These are phyloP conservation scores for Magnusiomyces sp. DNA, from an alignment of 1,139 yeast species.

Conservation along the genomic window DNA sequence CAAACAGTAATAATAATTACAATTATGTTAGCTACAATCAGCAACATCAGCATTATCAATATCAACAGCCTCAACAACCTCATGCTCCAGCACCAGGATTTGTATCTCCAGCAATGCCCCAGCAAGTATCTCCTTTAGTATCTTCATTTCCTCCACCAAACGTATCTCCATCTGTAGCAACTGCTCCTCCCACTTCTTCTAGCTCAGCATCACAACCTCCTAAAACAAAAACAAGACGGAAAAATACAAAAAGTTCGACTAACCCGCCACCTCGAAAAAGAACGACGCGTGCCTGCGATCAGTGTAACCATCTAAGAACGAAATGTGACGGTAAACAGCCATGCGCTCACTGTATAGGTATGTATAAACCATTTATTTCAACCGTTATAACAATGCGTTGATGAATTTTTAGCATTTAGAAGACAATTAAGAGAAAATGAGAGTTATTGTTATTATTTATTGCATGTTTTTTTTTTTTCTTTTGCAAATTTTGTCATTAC, in stretches of 20 bases:
- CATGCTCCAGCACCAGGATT: neutral
- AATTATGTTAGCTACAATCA: neutral
- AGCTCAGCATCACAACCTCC: neutral
- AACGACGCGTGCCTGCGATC: constrained; percentile 36
- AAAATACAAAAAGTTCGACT: neutral
- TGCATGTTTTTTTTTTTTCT: too few species aligned
- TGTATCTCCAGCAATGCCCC: neutral
- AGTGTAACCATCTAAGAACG: constrained; percentile 35
- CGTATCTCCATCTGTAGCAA: neutral
- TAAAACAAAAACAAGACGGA: neutral
- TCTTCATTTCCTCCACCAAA: neutral
- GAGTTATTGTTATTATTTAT: too few species aligned
- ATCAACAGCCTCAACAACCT: neutral
- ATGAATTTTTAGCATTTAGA: too few species aligned
- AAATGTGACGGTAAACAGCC: constrained; percentile 37
- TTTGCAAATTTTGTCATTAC: too few species aligned
- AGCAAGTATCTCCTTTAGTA: neutral
- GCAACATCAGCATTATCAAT: neutral
- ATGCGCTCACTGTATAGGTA: constrained; percentile 32
- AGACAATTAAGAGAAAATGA: too few species aligned
- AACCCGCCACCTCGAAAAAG: constrained; percentile 19
- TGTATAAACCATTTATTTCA: too few species aligned
- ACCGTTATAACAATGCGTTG: too few species aligned
- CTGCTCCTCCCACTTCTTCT: neutral
- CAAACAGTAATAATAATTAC: neutral